These are phyloP conservation scores for Manihot esculenta DNA, from an alignment of 441 rosid species.

Conservation along the genomic window DNA sequence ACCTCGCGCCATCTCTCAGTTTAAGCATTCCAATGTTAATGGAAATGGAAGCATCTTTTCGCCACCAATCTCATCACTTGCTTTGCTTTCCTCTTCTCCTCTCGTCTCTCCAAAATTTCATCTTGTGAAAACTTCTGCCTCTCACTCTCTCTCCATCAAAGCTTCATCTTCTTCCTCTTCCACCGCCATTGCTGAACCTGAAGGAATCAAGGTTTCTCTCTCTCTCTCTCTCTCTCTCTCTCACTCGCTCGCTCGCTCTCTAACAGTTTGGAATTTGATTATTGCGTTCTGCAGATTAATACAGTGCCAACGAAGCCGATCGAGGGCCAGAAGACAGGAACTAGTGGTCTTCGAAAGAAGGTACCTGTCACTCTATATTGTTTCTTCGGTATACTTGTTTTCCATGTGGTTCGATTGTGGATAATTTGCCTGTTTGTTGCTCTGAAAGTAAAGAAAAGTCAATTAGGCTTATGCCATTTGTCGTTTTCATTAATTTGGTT, in stretches of 20 bases:
- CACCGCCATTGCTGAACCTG: conserved; percentile 60
- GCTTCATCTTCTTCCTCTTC: conserved; percentile 62
- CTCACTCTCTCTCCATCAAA: too few species aligned
- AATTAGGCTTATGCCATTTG: neutral
- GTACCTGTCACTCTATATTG: conserved; percentile 24
- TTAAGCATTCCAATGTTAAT: conserved; percentile 15
- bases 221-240: neutral
- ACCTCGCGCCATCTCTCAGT: conserved; percentile 25
- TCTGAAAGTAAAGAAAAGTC: neutral
- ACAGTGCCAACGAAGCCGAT: conserved; percentile 86
- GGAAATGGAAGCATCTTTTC: conserved; percentile 9
- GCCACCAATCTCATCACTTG: conserved; percentile 21
- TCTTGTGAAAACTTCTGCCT: too few species aligned
- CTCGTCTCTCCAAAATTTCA: conserved; percentile 22
- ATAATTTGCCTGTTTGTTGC: neutral
- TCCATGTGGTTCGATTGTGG: neutral
- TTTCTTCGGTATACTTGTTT: neutral
- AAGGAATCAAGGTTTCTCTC: conserved; percentile 64
- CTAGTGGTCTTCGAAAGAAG: conserved; percentile 94
- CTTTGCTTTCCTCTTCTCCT: conserved; percentile 22
- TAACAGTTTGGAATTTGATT: neutral
- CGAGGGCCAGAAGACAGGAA: conserved; percentile 93
- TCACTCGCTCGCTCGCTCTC: too few species aligned
- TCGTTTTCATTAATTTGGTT: too few species aligned
- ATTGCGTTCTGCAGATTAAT: conserved; percentile 42